Evolutionary conservation across 1,284 basidiomycete species (phyloP), one percentile per base, ranked within the genome.

Genomic region (Neonothopanus nambi): DNA sequence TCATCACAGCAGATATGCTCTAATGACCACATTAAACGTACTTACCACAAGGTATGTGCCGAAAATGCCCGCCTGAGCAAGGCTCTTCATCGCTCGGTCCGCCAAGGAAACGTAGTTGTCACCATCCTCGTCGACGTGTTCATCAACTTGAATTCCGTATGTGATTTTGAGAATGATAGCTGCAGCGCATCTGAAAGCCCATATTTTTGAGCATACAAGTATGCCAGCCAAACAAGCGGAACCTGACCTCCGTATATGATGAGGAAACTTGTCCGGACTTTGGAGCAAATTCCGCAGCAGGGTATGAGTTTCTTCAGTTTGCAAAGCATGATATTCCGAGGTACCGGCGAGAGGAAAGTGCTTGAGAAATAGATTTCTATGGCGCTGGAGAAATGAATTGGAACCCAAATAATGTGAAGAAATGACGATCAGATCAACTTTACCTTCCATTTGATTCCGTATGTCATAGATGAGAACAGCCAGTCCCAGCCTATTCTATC

Each of bases 401-500:
- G 59, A 3, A 59, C 38, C 54, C 49, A 3, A 51, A 28, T 55
- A 30, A 18, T 17, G 24, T 21, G 42, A 48, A 30, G 36, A 24
- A 33, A 44, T 45, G 40, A 38, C 57, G 33, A 46, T 12, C 33
- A 28, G 9, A 28, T 36, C 21, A 51, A 38, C 33, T 53, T 28
- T 45, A 64, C 65, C 61, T 67, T 70, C 76, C 76, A 79, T 35
- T 61, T 61, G 9, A 54, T 52, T n/a, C 70, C 72, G 46, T 76
- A 79, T 9, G 63, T 62, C 72, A 74, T 74, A 12, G 72, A 69
- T 4, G 76, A 75, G 61, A 79, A 78, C 0, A 79, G 60, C 74
- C 75, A 79, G 56, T 74, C 67, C 70, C 73, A 78, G 6, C 78
- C 77, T 60, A 80, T 77, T 38, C 79, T 81, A 28, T 26, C 18